These are phyloP conservation scores for Trichosporon sp. DNA, from an alignment of 1,284 basidiomycete species.

Conservation along the genomic window DNA sequence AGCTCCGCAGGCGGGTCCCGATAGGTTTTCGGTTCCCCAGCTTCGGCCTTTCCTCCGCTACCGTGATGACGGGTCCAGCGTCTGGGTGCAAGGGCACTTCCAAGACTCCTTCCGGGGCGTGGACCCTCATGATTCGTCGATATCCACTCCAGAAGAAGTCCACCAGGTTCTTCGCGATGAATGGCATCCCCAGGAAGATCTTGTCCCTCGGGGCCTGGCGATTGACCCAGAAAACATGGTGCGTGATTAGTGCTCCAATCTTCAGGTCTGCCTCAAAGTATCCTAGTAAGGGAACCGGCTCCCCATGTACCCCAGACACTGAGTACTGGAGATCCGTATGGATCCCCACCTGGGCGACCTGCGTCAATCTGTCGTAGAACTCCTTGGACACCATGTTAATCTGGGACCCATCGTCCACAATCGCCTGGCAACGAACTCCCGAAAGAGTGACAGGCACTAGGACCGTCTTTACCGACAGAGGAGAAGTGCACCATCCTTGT, in stretches of 20 bases:
- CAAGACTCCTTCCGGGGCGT: neutral
- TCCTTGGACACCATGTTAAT: slow-evolving; percentile 2
- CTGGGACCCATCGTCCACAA: slow-evolving; percentile 5
- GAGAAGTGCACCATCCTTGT: neutral
- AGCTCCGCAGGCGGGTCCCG: neutral
- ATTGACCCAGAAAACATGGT: slow-evolving; percentile 13
- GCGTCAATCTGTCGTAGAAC: neutral
- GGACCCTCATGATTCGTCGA: neutral
- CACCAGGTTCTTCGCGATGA: neutral
- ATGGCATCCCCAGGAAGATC: slow-evolving; percentile 13
- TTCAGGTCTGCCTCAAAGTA: neutral
- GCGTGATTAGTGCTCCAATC: neutral
- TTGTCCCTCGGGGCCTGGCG: neutral
- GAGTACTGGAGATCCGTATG: neutral
- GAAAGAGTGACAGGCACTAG: neutral
- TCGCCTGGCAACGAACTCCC: neutral
- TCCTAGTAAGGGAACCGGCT: neutral
- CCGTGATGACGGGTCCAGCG: neutral
- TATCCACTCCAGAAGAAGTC: slow-evolving; percentile 10
- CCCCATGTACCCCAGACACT: slow-evolving; percentile 2
- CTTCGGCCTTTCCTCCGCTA: neutral
- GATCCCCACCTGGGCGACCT: neutral
- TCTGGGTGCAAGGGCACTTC: slow-evolving; percentile 1
- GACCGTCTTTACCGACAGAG: neutral
- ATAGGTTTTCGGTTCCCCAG: neutral